These are phyloP conservation scores for Miscanthus lutarioriparius DNA, from an alignment of 176 grass and related monocot genomes.

Conservation along the genomic window DNA sequence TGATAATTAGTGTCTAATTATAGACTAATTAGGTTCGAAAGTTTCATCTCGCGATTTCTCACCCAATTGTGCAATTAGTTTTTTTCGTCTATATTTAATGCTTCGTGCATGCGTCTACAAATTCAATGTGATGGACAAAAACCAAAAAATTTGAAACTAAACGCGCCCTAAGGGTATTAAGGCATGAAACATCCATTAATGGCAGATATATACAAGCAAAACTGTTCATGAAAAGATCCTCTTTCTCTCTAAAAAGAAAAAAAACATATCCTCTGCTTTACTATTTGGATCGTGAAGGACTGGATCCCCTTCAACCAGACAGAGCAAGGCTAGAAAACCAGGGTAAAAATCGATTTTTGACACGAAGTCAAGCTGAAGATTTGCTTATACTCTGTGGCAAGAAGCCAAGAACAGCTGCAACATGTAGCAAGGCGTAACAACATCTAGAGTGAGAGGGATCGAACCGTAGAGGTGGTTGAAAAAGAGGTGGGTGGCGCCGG, in stretches of 20 bases:
- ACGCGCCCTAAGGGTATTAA: too few relatives aligned
- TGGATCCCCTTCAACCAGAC: constrained; percentile 19
- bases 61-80: too few relatives aligned
- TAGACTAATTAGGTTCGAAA: too few relatives aligned
- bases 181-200: constrained; percentile 33
- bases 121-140: too few relatives aligned
- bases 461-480: constrained; percentile 98
- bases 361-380: not conserved
- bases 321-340: not conserved
- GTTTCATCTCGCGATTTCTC: too few relatives aligned
- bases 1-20: too few relatives aligned
- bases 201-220: not conserved
- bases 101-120: too few relatives aligned
- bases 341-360: not conserved
- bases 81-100: too few relatives aligned
- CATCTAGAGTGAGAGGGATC: not conserved
- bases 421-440: not conserved
- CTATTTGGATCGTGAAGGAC: constrained; percentile 27
- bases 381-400: not conserved
- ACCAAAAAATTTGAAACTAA: too few relatives aligned
- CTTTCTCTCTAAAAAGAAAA: too few relatives aligned
- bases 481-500: constrained; percentile 76
- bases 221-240: constrained; percentile 31
- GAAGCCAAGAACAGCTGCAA: constrained; percentile 14
- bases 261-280: not conserved